A percentile compares a stretch with the other conserved stretches of the same genome.
These are phyloP conservation scores for Pseudocercospora musae DNA, from an alignment of 2,329 filamentous ascomycete genomes.

Conservation along the genomic window DNA sequence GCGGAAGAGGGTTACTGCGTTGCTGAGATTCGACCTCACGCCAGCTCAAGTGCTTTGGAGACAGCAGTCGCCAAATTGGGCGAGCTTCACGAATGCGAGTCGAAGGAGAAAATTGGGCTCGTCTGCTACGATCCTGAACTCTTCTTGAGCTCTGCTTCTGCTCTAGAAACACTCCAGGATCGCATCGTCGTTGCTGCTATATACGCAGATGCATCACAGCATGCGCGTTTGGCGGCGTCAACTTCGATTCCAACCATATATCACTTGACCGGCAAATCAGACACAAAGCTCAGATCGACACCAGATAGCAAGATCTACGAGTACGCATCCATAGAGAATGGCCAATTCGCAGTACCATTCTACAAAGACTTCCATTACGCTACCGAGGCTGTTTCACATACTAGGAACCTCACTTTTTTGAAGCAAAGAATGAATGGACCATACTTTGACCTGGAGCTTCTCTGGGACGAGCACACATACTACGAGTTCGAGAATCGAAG, in stretches of 20 bases:
- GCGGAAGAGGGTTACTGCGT: conserved; percentile 68
- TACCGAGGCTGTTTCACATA: conserved; percentile 61
- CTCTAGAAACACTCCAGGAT: conserved; percentile 23
- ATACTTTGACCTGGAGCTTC: conserved; percentile 68
- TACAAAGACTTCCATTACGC: conserved; percentile 51
- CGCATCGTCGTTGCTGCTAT: conserved; percentile 34
- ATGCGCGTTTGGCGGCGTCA: conserved; percentile 18
- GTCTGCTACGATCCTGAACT: conserved; percentile 27
- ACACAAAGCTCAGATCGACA: conserved; percentile 17
- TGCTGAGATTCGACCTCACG: conserved; percentile 49
- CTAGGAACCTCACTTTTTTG: conserved; percentile 62
- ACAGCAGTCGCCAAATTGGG: conserved; percentile 27
- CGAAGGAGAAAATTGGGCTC: conserved; percentile 41
- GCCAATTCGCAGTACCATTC: conserved; percentile 51
- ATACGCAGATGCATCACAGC: conserved; percentile 30
- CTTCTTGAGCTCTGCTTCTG: conserved; percentile 25
- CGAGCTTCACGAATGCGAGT: conserved; percentile 33
- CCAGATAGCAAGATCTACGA: conserved; percentile 35
- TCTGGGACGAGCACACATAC: conserved; percentile 75
- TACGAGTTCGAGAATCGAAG: conserved; percentile 68
- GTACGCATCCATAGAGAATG: conserved; percentile 45
- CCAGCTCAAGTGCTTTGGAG: conserved; percentile 14
- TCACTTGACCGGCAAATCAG: conserved; percentile 25
- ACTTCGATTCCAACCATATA: conserved; percentile 25
- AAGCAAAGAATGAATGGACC: conserved; percentile 63